Percentiles rank a stretch among this genome's conserved stretches.
Conservation (phyloP, 2,329 filamentous ascomycete genomes). For the Paraconiothyrium brasiliense region DNA sequence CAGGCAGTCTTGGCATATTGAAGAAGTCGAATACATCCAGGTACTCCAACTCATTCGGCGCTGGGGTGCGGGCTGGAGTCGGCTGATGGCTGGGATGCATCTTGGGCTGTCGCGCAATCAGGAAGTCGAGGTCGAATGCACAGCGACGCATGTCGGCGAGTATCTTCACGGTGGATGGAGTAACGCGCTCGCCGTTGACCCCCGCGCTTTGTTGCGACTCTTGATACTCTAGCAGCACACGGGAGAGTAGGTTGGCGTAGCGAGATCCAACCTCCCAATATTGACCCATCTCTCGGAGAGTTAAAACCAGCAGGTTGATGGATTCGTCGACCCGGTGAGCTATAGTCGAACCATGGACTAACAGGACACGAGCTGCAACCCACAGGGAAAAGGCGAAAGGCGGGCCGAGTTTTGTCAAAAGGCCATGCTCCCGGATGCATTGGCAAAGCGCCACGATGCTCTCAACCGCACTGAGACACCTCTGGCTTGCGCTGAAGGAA, state of each 20-base stretch:
- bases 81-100: conserved; percentile 46
- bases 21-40: conserved; percentile 95
- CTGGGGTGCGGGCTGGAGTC: conserved; percentile 74
- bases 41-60: conserved; percentile 86
- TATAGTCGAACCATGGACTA: conserved; percentile 91
- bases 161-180: conserved; percentile 85
- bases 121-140: conserved; percentile 87
- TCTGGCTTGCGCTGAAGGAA: conserved; percentile 83
- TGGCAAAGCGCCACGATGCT: conserved; percentile 77
- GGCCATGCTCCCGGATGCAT: conserved; percentile 76
- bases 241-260: conserved; percentile 80
- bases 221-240: conserved; percentile 85
- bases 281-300: conserved; percentile 79
- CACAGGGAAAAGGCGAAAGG: conserved; percentile 93
- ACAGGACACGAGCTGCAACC: conserved; percentile 86
- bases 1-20: conserved; percentile 80
- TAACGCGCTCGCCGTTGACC: conserved; percentile 74
- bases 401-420: conserved; percentile 83
- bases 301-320: conserved; percentile 83
- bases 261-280: conserved; percentile 88
- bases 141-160: conserved; percentile 90
- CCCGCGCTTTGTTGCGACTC: conserved; percentile 73
- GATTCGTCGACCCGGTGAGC: conserved; percentile 83
- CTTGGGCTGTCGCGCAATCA: conserved; percentile 82
- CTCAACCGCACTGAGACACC: conserved; percentile 79